Percentiles rank a stretch among this genome's conserved stretches.
phyloP scores from a whole-genome alignment of 441 rosid species.

The Jatropha multifida region DNA sequence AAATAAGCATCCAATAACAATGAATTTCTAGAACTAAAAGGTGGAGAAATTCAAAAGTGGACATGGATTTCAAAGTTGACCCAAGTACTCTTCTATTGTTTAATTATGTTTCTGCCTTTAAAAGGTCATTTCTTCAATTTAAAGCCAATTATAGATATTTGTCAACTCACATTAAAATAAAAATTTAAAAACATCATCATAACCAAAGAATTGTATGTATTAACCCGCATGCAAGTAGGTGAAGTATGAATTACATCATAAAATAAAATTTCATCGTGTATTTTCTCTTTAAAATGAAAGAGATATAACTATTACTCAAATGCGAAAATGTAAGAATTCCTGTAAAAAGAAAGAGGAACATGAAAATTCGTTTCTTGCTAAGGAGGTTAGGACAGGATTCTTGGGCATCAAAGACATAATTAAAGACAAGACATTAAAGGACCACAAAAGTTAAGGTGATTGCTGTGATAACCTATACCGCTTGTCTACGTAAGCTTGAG shows the following conservation, averaged over 20 bases:
- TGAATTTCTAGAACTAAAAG: conserved; percentile 35
- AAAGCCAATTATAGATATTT: conserved; percentile 38
- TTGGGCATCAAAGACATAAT: conserved; percentile 11
- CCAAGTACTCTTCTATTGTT: conserved; percentile 16
- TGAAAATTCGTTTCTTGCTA: conserved; percentile 8
- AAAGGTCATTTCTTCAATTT: conserved; percentile 45
- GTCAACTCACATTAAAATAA: conserved; percentile 41
- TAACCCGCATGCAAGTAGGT: no score
- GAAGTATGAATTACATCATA: no score
- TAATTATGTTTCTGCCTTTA: conserved; percentile 28
- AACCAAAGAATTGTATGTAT: background rate
- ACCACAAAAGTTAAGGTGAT: conserved; percentile 13
- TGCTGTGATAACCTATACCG: conserved; percentile 8
- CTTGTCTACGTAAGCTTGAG: conserved; percentile 31
- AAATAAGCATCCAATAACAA: background rate
- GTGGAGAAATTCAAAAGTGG: conserved; percentile 45
- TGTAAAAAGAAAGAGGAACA: no score
- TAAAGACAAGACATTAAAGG: conserved; percentile 12
- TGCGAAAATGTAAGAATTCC: no score
- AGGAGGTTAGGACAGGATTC: conserved; percentile 12
- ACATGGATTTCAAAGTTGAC: conserved; percentile 68
- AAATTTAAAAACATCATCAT: background rate
- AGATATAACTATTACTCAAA: no score
- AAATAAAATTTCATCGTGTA: no score
- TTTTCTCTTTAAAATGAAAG: no score